Evolutionary conservation across 2,329 filamentous ascomycete species (phyloP).

Genomic region (Neophaeococcomyces aloes): DNA sequence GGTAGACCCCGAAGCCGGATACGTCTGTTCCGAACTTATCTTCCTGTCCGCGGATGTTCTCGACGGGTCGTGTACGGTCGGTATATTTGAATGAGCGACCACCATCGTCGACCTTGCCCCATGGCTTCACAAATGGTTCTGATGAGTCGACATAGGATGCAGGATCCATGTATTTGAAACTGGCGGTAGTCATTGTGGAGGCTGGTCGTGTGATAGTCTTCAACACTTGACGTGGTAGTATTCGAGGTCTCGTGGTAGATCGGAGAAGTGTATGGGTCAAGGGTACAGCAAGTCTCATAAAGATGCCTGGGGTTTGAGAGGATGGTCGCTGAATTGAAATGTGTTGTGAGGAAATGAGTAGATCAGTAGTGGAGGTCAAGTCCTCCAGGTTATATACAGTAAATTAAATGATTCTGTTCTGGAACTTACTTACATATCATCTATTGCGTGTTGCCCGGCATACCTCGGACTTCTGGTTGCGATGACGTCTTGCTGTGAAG

Average conservation of each 20-base stretch:
- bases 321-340: no score
- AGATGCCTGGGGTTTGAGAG: no score
- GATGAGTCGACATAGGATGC: slow-evolving; percentile 33
- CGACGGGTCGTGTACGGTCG: slow-evolving; percentile 39
- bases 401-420: no score
- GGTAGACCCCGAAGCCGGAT: slow-evolving; percentile 48
- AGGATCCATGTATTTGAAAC: slow-evolving; percentile 53
- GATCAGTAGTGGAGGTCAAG: no score
- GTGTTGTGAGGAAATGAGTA: no score
- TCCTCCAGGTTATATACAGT: no score
- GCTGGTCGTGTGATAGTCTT: slow-evolving; percentile 1
- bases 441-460: no score
- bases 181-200: slow-evolving; percentile 45
- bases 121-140: slow-evolving; percentile 40
- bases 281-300: slow-evolving; percentile 2
- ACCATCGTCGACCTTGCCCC: slow-evolving; percentile 55
- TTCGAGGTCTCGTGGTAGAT: neutral
- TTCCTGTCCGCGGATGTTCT: slow-evolving; percentile 45
- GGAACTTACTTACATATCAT: no score
- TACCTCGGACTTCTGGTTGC: no score
- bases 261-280: neutral
- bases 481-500: no score
- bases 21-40: slow-evolving; percentile 46
- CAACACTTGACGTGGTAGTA: neutral
- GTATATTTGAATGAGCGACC: slow-evolving; percentile 43